Base-by-base conservation (phyloP, 2,329 filamentous ascomycete species). In the Neonectria coccinea region DNA sequence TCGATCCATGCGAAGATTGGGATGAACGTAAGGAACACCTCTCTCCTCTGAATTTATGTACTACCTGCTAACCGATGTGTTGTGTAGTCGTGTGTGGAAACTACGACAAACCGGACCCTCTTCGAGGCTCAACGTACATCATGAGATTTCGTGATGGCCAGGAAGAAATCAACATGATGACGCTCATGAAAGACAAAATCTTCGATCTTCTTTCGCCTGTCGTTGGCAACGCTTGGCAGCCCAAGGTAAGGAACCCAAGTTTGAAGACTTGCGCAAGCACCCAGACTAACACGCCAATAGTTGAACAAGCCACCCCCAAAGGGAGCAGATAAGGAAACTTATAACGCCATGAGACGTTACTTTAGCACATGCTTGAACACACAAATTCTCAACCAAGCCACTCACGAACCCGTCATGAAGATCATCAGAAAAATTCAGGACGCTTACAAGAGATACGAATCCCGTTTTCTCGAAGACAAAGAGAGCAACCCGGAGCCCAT, bases 1-100 rank as follows among this genome's bases (percentile, higher is more conserved):
- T 62, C 4, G 55, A 68, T 25, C 64, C 65, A 5, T 72, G 70
- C 20, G 33, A 56, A 18, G 25, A 67, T 25, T 72, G 66, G 66
- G 59, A 70, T 45, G 22, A 70, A 42, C 64, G 70, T 69, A 53
- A 58, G 65, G 45, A 3, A 10, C 22, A 10, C 7, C 4, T 11
- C 16, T 51, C n/a, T 27, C 25, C 25, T 20, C 6, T 31, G 7
- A 10, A 5, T 39, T 6, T 2, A 11, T n/a, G n/a, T 41, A n/a
- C 18, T 42, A 27, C 9, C n/a, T 41, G 29, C 51, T 62, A 48
- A 66, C 52, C 16, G 6, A 20, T 18, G n/a, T 18, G 7, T 2
- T 29, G 3, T 8, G 12, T 10, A 68, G 66, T 61, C 51, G 55
- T 59, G 2, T 68, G 66, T 42, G 63, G 60, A 22, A 56, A 51